A percentile compares a stretch with the other conserved stretches of the same genome.
Evolutionary conservation across 805 yeast genomes (phyloP).

Genomic region (Zygosaccharomyces bisporus): DNA sequence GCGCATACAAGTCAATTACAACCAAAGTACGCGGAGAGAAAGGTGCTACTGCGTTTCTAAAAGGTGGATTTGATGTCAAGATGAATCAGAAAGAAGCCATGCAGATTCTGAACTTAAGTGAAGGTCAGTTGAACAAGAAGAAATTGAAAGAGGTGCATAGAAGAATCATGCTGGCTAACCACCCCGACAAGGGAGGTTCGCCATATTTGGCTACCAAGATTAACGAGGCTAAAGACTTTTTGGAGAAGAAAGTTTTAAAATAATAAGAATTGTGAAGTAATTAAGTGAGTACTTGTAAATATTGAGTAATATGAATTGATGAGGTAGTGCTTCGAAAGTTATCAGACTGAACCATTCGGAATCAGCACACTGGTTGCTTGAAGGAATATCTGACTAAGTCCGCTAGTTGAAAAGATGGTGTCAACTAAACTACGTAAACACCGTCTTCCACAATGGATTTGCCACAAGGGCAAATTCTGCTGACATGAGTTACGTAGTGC

Average conservation of each 20-base stretch:
- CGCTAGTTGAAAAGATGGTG: too few species aligned
- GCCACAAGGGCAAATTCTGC: conserved; percentile 23
- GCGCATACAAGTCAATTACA: conserved; percentile 50
- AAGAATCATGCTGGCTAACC: conserved; percentile 84
- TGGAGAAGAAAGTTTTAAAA: conserved; percentile 33
- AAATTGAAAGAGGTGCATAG: conserved; percentile 82
- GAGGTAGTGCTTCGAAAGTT: background rate
- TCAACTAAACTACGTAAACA: conserved; percentile 23
- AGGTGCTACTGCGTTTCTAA: conserved; percentile 50
- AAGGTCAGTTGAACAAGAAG: conserved; percentile 56
- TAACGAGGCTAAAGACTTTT: conserved; percentile 76
- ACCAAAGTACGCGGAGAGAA: conserved; percentile 56
- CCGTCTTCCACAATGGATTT: conserved; percentile 20
- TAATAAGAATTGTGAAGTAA: too few species aligned
- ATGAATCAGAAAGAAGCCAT: conserved; percentile 88
- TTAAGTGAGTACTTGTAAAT: conserved; percentile 6
- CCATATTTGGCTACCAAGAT: conserved; percentile 87
- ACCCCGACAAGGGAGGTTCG: conserved; percentile 94
- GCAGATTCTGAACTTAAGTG: conserved; percentile 73
- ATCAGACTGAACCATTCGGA: background rate
- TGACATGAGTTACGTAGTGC: conserved; percentile 29
- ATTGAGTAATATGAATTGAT: background rate
- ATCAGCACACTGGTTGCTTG: too few species aligned
- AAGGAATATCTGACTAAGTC: too few species aligned
- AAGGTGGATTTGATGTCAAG: conserved; percentile 90